Evolutionary conservation across 352 stramenopile genomes (phyloP), one percentile per base, ranked within the genome.

Genomic region (Pythium plurisporium): DNA sequence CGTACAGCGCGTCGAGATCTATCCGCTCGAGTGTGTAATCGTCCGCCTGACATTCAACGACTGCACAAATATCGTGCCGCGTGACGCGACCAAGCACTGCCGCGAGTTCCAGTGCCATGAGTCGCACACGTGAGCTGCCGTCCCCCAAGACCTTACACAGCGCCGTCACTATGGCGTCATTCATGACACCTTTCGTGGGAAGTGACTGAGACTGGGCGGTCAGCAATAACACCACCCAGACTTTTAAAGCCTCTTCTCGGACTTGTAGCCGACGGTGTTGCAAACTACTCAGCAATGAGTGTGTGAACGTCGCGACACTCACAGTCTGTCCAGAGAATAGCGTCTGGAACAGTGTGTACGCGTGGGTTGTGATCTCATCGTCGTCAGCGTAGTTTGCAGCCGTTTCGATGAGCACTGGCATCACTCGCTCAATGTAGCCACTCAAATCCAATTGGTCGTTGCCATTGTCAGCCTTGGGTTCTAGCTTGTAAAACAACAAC

Each of bases 351-450:
- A 71, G 19, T 23, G 44, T 48, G 34, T 59, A 61, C 25, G 55
- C 20, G 15, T 55, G 44, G 2, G 50, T 54, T 33, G 73, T 60
- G 61, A 89, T 67, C 46, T 86, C 73, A 11, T 68, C 47, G 34
- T 87, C 79, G 22, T 87, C 79, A 4, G 59, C 60, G 53, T 82
- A 84, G 20, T 79, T 86, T 1, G 77, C 77, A 8, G 73, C 71
- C 0, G 67, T 79, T 48, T 87, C 77, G 2, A 90, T 62, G n/a
- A 87, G 64, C 10, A 66, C 64, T 0, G 73, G 62, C 22, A 87
- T 20, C 31, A 86, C 59, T 9, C 76, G 79, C 27, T 72, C 62
- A 45, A 86, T 67, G 14, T 34, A 76, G 63, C n/a, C 47, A 65
- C 9, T 57, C 52, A 29, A 20, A 23, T 25, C 20, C 25, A 22